Evolutionary conservation across 805 yeast species (phyloP), one percentile per base, ranked within the genome.

Genomic region (Candida pseudoglaebosa): DNA sequence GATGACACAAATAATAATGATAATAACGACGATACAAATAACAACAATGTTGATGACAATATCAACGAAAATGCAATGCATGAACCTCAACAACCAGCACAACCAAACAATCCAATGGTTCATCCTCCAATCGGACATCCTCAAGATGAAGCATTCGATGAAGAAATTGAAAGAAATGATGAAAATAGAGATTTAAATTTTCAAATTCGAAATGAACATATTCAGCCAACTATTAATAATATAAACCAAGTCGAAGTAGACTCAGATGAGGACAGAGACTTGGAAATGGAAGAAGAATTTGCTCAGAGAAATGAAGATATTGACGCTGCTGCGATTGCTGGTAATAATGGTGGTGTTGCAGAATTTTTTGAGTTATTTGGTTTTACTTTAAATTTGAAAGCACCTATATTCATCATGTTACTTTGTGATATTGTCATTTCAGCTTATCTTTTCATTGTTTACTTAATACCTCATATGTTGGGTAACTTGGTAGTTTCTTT

Each of bases 391-490:
- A 59, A 62, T 34, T 28, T 67, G 15, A 40, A 50, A n/a, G 60
- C 70, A 9, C 73, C 73, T 2, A 38, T 68, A 16, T 47, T 60
- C 28, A 43, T 67, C 17, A 56, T 61, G 60, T 24, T 59, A 2
- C 22, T 65, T 19, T 59, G 63, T 33, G 63, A 66, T 40, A 24
- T 51, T 8, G 46, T 61, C 14, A 57, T 65, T 20, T 52, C 67
- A 1, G 49, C 60, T 2, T 71, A 70, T 41, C 49, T 75, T 28
- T 57, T 70, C 21, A 32, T 65, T 10, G 59, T 73, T 0, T 78
- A 75, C 47, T 57, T 71, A 13, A 43, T 75, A 2, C 82, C 84
- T 8, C 70, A 75, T 5, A 48, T 68, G 31, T 32, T 73, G 3
- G 83, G 82, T 7, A 50, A 53, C 35, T 36, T 49, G 10, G 41